Conservation (phyloP, 768 basidiomycete genomes). For the Lactarius pseudohatsudake region DNA sequence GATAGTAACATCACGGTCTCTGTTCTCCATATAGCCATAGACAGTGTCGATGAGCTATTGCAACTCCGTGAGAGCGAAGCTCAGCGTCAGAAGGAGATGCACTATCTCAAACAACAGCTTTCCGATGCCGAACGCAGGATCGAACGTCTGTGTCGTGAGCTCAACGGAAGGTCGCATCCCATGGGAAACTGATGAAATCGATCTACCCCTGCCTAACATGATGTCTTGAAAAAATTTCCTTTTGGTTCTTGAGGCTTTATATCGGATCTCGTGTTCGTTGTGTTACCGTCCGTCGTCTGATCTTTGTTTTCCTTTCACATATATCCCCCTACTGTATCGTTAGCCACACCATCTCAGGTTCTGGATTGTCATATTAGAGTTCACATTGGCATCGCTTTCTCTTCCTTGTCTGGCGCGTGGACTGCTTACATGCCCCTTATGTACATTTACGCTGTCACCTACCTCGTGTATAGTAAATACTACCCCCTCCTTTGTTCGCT, state of each 20-base stretch:
- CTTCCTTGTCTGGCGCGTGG: conserved; percentile 15
- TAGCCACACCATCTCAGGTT: conserved; percentile 14
- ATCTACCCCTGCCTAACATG: background rate
- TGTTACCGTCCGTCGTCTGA: background rate
- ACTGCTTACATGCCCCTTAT: background rate
- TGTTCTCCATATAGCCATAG: conserved; percentile 18
- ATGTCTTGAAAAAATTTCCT: background rate
- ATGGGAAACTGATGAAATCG: conserved; percentile 14
- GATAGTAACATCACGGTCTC: background rate
- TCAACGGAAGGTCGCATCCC: conserved; percentile 21
- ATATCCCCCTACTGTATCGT: conserved; percentile 23
- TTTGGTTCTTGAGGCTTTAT: background rate
- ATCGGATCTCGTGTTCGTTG: background rate
- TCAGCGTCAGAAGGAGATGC: conserved; percentile 18
- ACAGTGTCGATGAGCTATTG: conserved; percentile 23
- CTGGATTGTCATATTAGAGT: conserved; percentile 18
- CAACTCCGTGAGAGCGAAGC: conserved; percentile 14
- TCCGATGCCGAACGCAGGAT: conserved; percentile 22
- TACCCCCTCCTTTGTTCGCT: background rate
- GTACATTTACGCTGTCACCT: background rate
- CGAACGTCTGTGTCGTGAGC: conserved; percentile 21
- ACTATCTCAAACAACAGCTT: conserved; percentile 22
- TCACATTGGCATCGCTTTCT: background rate
- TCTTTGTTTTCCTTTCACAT: background rate
- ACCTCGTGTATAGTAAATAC: conserved; percentile 8